Percentiles rank a stretch among this genome's conserved stretches.
These are phyloP conservation scores for Biscogniauxia sp. DNA, from an alignment of 2,329 filamentous ascomycete genomes.

Conservation along the genomic window DNA sequence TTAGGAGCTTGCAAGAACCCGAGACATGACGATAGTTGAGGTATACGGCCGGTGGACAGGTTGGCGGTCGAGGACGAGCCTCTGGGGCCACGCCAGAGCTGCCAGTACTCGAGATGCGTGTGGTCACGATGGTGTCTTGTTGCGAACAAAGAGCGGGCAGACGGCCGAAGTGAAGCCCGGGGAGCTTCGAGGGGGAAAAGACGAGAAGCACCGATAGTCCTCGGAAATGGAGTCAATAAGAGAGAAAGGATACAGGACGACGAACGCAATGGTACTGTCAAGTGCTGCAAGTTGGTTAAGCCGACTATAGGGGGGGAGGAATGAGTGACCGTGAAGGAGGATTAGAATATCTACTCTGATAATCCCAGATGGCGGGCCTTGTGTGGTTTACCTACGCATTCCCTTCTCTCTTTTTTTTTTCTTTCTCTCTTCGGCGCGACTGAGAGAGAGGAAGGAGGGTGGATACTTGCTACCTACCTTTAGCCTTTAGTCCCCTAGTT, in stretches of 20 bases:
- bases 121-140: slow-evolving; percentile 14
- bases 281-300: background rate
- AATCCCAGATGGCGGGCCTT: background rate
- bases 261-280: background rate
- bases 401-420: background rate
- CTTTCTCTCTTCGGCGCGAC: slow-evolving; percentile 1
- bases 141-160: slow-evolving; percentile 17
- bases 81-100: slow-evolving; percentile 20
- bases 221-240: background rate
- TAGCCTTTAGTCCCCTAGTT: slow-evolving; percentile 9
- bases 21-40: slow-evolving; percentile 38
- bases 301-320: background rate
- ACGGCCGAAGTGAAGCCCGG: slow-evolving; percentile 13
- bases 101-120: slow-evolving; percentile 19
- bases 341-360: background rate
- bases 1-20: slow-evolving; percentile 36
- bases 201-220: background rate
- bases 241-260: background rate
- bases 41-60: slow-evolving; percentile 15
- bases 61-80: slow-evolving; percentile 22
- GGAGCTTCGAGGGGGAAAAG: background rate
- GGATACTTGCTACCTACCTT: slow-evolving; percentile 13
- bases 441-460: slow-evolving; percentile 4
- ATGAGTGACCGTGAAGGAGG: background rate
- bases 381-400: background rate